Evolutionary conservation across 305 asterid genomes (phyloP).

Genomic region (Fraxinus latifolia): DNA sequence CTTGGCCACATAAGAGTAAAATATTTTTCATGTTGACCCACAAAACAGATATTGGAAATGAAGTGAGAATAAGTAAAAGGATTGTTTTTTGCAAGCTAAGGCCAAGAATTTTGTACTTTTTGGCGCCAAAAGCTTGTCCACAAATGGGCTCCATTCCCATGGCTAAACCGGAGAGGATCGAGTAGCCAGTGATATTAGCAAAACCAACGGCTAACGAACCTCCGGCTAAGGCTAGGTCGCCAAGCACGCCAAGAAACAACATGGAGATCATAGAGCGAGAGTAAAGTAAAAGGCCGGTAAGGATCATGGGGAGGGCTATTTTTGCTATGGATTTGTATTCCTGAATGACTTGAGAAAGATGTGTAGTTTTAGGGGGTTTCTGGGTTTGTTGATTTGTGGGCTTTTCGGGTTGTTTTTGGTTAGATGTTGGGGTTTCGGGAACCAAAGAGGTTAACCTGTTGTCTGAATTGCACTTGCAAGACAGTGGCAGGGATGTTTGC

Average conservation of each 20-base stretch:
- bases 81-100: slow-evolving; percentile 31
- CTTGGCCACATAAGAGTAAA: slow-evolving; percentile 40
- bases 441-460: slow-evolving; percentile 27
- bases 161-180: slow-evolving; percentile 46
- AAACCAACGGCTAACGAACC: slow-evolving; percentile 44
- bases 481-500: slow-evolving; percentile 7
- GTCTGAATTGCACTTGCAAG: slow-evolving; percentile 19
- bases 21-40: slow-evolving; percentile 42
- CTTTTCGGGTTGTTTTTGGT: background rate
- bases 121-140: slow-evolving; percentile 49
- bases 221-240: slow-evolving; percentile 41
- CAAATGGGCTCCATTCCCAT: slow-evolving; percentile 54
- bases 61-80: slow-evolving; percentile 33
- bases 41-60: slow-evolving; percentile 35
- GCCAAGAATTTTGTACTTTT: slow-evolving; percentile 32
- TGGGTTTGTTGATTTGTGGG: background rate
- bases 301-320: slow-evolving; percentile 46
- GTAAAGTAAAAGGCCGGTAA: slow-evolving; percentile 46
- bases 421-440: slow-evolving; percentile 25
- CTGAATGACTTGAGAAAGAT: slow-evolving; percentile 18
- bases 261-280: slow-evolving; percentile 51
- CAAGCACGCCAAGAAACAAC: slow-evolving; percentile 45
- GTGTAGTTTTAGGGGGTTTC: slow-evolving; percentile 18
- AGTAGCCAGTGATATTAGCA: slow-evolving; percentile 47
- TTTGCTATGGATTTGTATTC: slow-evolving; percentile 35